Percentiles rank a stretch among this genome's conserved stretches.
Evolutionary conservation across 2,329 filamentous ascomycete genomes (phyloP).

Genomic region (Fusarium mangiferae): DNA sequence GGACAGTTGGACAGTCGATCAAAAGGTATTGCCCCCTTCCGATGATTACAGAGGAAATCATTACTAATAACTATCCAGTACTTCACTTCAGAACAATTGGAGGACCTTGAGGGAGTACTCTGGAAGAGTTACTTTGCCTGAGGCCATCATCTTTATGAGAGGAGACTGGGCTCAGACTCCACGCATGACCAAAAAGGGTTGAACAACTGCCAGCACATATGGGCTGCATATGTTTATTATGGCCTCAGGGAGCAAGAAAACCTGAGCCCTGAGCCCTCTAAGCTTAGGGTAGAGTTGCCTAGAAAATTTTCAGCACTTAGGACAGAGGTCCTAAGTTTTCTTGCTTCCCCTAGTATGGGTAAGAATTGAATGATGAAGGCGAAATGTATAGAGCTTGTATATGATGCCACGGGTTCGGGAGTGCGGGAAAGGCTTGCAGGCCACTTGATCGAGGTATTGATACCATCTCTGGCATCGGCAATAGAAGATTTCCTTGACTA

Average conservation of each 20-base stretch:
- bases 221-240: slow-evolving; percentile 26
- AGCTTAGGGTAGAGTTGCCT: neutral
- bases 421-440: slow-evolving; percentile 11
- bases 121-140: slow-evolving; percentile 99
- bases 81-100: slow-evolving; percentile 91
- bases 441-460: neutral
- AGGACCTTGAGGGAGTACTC: slow-evolving; percentile 93
- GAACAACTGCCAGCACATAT: neutral
- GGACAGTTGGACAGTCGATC: slow-evolving; percentile 97
- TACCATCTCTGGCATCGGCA: neutral
- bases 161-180: slow-evolving; percentile 8
- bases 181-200: neutral
- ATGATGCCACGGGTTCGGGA: slow-evolving; percentile 15
- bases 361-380: slow-evolving; percentile 10
- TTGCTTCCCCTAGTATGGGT: neutral
- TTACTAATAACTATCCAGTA: slow-evolving; percentile 61
- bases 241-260: neutral
- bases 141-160: slow-evolving; percentile 14
- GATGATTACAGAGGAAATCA: neutral
- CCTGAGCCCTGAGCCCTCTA: neutral
- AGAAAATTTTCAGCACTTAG: neutral
- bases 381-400: slow-evolving; percentile 39
- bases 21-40: slow-evolving; percentile 76
- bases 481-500: neutral
- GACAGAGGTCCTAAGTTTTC: neutral